A percentile compares a stretch with the other conserved stretches of the same genome.
Evolutionary conservation across 495 filamentous ascomycete species (phyloP).

Genomic region (Astrocystis sublimbata): DNA sequence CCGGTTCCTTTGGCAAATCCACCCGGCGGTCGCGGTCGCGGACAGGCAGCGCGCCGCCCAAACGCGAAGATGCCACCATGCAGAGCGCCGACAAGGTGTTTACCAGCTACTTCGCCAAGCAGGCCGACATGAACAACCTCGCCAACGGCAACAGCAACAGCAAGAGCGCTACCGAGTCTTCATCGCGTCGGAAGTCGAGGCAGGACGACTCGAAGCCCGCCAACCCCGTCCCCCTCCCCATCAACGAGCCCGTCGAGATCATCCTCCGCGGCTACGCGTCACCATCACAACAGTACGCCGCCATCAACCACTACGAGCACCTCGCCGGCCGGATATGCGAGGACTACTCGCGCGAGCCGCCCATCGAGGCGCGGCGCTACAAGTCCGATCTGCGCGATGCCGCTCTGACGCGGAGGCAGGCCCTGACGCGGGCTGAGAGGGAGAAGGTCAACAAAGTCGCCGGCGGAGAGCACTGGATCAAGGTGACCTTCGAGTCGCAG

Average conservation of each 20-base stretch:
- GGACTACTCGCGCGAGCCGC: conserved; percentile 78
- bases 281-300: conserved; percentile 73
- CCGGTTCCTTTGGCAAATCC: conserved; percentile 59
- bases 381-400: conserved; percentile 66
- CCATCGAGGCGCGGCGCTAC: conserved; percentile 53
- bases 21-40: conserved; percentile 54
- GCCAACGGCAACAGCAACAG: no score
- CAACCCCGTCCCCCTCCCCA: conserved; percentile 25
- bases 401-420: conserved; percentile 55
- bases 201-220: conserved; percentile 35
- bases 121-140: no score
- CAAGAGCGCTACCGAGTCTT: conserved; percentile 20
- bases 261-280: conserved; percentile 80
- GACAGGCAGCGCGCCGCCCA: conserved; percentile 50
- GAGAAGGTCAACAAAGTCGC: conserved; percentile 72
- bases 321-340: conserved; percentile 82
- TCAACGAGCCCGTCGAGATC: conserved; percentile 67
- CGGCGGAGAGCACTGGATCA: conserved; percentile 86
- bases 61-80: conserved; percentile 56
- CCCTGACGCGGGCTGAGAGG: conserved; percentile 68
- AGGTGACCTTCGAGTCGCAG: conserved; percentile 84
- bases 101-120: conserved; percentile 41
- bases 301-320: conserved; percentile 80
- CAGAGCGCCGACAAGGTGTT: conserved; percentile 55
- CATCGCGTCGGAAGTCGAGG: conserved; percentile 33